Evolutionary conservation across 306 rosid species (phyloP).

Genomic region (Corylus avellana): DNA sequence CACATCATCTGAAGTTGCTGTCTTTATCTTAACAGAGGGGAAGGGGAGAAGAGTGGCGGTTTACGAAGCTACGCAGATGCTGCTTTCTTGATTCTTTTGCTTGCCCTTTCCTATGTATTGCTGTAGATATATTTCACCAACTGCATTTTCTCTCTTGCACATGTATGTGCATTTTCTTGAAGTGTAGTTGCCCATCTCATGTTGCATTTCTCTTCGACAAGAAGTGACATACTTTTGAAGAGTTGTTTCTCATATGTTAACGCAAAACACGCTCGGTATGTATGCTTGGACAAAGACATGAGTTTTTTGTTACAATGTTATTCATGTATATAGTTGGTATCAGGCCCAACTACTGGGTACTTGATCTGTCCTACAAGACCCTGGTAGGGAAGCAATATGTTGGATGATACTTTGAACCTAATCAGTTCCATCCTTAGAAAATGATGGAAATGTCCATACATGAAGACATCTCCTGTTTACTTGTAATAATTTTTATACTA

Average conservation of each 20-base stretch:
- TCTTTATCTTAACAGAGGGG: background rate
- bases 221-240: constrained; percentile 7
- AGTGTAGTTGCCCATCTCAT: constrained; percentile 21
- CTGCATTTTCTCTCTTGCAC: background rate
- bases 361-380: constrained; percentile 7
- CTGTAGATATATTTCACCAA: background rate
- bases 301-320: constrained; percentile 13
- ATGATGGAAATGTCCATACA: background rate
- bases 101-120: background rate
- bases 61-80: background rate
- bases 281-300: constrained; percentile 4
- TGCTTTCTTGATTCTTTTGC: constrained; percentile 1
- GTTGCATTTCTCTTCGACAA: constrained; percentile 29
- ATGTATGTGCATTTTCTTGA: constrained; percentile 26
- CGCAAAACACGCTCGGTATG: background rate
- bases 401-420: constrained; percentile 19
- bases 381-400: constrained; percentile 14
- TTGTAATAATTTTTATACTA: background rate
- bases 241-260: constrained; percentile 12
- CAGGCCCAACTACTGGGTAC: constrained; percentile 20
- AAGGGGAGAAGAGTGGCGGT: background rate
- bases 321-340: background rate
- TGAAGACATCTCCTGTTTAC: background rate
- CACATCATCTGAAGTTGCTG: too few relatives aligned
- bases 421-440: constrained; percentile 15